phyloP scores from a whole-genome alignment of 768 basidiomycete genomes.

The Panellus pusillus region DNA sequence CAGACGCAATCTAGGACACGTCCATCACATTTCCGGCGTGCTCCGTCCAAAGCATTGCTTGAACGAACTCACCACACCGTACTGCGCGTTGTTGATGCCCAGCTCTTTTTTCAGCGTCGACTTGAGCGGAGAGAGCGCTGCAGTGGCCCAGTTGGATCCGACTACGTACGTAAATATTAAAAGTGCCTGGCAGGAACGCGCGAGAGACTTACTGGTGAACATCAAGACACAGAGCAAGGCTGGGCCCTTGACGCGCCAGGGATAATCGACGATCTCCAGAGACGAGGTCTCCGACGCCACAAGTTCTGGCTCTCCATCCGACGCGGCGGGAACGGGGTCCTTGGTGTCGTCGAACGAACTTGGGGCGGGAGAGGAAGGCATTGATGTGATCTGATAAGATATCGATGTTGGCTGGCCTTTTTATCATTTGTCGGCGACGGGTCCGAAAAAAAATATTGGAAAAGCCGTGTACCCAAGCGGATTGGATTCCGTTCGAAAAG shows the following conservation, averaged over 20 bases:
- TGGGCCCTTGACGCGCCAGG: conserved; percentile 11
- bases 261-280: conserved; percentile 26
- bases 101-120: conserved; percentile 9
- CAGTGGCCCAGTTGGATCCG: conserved; percentile 8
- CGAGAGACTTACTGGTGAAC: background rate
- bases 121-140: conserved; percentile 10
- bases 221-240: conserved; percentile 6
- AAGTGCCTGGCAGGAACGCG: background rate
- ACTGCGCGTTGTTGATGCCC: conserved; percentile 6
- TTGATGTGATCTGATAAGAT: background rate
- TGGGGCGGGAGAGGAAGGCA: no score
- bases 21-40: background rate
- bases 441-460: no score
- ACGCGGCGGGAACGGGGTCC: no score
- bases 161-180: background rate
- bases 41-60: background rate
- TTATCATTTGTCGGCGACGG: no score
- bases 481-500: no score
- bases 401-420: conserved; percentile 23
- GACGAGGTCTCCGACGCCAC: background rate
- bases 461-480: no score
- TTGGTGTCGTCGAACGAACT: no score
- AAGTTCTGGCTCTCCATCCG: no score
- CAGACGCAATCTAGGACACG: background rate
- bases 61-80: conserved; percentile 2